Conservation (phyloP, 306 rosid genomes). For the Styphnolobium japonicum region DNA sequence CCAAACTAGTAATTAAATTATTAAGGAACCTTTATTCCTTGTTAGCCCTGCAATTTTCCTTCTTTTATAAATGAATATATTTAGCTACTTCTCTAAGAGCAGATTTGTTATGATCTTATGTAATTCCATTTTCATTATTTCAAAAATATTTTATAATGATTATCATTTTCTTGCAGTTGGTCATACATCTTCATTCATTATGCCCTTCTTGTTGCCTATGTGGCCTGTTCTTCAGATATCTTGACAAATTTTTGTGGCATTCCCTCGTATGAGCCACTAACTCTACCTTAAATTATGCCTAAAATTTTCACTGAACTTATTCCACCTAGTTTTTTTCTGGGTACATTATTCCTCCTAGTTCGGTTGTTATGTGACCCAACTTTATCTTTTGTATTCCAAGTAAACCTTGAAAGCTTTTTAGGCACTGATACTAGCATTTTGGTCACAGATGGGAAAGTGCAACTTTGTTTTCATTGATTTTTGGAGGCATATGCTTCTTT, state of each 20-base stretch:
- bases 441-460: conserved; percentile 88
- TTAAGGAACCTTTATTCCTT: neutral
- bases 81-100: neutral
- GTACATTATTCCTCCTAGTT: conserved; percentile 12
- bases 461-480: conserved; percentile 62
- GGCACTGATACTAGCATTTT: conserved; percentile 50
- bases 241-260: conserved; percentile 66
- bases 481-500: conserved; percentile 72
- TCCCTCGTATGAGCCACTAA: conserved; percentile 48
- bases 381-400: conserved; percentile 11
- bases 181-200: conserved; percentile 81
- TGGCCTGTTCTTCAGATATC: conserved; percentile 76
- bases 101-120: neutral
- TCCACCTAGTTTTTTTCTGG: conserved; percentile 11
- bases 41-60: neutral
- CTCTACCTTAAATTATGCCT: conserved; percentile 2
- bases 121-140: conserved; percentile 3
- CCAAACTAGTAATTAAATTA: neutral
- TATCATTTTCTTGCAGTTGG: conserved; percentile 69
- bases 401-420: conserved; percentile 27
- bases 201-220: conserved; percentile 73
- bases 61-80: neutral
- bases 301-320: neutral
- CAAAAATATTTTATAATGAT: neutral
- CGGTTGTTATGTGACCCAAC: neutral